Evolutionary conservation across 208 protist genomes (phyloP).

Genomic region (Crithidia thermophila): DNA sequence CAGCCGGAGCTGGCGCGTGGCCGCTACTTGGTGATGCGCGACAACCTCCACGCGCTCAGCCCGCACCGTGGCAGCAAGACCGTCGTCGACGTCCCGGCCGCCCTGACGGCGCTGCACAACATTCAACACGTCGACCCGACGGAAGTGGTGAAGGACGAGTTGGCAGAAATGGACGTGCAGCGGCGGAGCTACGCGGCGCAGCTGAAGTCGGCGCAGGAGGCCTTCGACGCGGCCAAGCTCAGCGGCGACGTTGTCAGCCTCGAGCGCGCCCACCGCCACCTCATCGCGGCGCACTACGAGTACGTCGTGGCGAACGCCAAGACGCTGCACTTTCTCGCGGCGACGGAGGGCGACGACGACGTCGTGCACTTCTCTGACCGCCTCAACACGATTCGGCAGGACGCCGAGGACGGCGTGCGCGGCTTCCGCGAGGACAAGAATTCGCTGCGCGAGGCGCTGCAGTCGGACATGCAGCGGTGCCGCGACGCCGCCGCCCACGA

Average conservation of each 20-base stretch:
- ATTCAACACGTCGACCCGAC: constrained; percentile 70
- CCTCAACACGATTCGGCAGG: constrained; percentile 48
- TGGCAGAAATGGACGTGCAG: constrained; percentile 59
- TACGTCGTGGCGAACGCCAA: constrained; percentile 57
- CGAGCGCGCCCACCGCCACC: constrained; percentile 71
- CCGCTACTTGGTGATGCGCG: constrained; percentile 61
- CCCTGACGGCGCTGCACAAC: constrained; percentile 70
- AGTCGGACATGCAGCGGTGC: constrained; percentile 54
- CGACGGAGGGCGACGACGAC: constrained; percentile 42
- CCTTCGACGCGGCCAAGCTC: constrained; percentile 46
- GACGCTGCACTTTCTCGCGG: constrained; percentile 48
- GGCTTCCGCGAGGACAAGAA: constrained; percentile 61
- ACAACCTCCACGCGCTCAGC: constrained; percentile 59
- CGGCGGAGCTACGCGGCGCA: constrained; percentile 36
- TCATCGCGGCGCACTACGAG: constrained; percentile 84
- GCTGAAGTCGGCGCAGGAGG: constrained; percentile 51
- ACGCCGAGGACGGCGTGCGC: constrained; percentile 57
- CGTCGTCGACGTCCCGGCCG: constrained; percentile 45
- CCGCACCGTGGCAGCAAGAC: constrained; percentile 47
- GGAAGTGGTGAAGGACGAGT: constrained; percentile 59
- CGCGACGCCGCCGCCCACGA: constrained; percentile 48
- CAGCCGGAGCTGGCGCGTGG: constrained; percentile 52
- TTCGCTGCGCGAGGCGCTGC: constrained; percentile 35
- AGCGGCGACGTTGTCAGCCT: constrained; percentile 73
- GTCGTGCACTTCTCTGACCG: constrained; percentile 43